Conservation (phyloP, 305 asterid species). For the Fraxinus platypoda region DNA sequence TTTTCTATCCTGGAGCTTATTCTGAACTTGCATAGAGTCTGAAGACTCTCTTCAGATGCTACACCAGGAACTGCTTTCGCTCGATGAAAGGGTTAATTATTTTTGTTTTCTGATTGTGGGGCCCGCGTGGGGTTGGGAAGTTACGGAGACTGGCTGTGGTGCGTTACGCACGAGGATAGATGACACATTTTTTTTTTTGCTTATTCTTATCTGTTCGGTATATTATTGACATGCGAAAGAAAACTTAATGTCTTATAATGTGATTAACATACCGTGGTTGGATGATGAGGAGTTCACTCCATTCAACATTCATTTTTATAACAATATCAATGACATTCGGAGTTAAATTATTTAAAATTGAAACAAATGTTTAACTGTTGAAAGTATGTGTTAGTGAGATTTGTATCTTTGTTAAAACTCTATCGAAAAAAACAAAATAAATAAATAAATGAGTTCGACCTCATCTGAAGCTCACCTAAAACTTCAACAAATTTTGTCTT, state of each 20-base stretch:
- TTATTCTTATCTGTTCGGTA: neutral
- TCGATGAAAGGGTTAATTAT: neutral
- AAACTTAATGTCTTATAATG: neutral
- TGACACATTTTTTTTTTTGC: neutral
- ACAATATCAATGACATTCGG: neutral
- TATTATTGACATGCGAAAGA: neutral
- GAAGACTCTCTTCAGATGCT: neutral
- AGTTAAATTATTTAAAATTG: neutral
- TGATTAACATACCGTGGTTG: neutral
- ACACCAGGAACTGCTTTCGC: neutral
- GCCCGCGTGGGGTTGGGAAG: neutral
- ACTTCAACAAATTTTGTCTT: neutral
- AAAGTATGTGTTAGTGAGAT: neutral
- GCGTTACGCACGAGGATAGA: neutral
- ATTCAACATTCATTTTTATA: neutral
- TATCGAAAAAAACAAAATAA: neutral
- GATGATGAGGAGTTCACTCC: neutral
- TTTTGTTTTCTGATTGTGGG: neutral
- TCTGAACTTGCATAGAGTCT: neutral
- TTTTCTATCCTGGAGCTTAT: neutral
- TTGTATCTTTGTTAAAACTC: neutral
- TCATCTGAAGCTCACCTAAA: neutral
- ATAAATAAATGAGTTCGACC: neutral
- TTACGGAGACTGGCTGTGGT: neutral
- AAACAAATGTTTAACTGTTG: neutral